Evolutionary conservation across 2,329 filamentous ascomycete genomes (phyloP).

Genomic region (Rhinocladiella mackenziei): DNA sequence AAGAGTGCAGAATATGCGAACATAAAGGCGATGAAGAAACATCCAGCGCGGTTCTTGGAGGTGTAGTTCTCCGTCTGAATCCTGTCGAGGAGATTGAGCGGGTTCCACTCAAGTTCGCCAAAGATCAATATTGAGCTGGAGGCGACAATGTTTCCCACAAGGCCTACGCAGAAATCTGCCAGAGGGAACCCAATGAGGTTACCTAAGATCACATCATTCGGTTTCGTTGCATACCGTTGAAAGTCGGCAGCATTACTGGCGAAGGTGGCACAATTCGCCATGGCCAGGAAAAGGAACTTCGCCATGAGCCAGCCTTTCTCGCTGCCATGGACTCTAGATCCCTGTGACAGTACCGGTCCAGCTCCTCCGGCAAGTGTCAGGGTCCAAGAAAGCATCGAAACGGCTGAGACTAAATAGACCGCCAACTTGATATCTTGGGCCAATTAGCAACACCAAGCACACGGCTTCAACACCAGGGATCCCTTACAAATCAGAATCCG

Average conservation of each 20-base stretch:
- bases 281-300: slow-evolving; percentile 30
- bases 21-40: slow-evolving; percentile 62
- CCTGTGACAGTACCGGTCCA: slow-evolving; percentile 31
- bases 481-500: slow-evolving; percentile 31
- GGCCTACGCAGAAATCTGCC: slow-evolving; percentile 73
- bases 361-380: slow-evolving; percentile 35
- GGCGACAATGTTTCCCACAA: slow-evolving; percentile 76
- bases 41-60: slow-evolving; percentile 65
- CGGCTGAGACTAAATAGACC: slow-evolving; percentile 38
- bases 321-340: slow-evolving; percentile 34
- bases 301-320: slow-evolving; percentile 26
- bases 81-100: slow-evolving; percentile 59
- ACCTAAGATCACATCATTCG: slow-evolving; percentile 41
- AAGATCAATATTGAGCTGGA: slow-evolving; percentile 64
- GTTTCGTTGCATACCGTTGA: slow-evolving; percentile 42
- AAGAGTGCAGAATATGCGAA: slow-evolving; percentile 42
- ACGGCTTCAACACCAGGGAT: not conserved
- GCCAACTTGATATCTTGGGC: slow-evolving; percentile 34
- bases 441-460: not conserved
- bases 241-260: slow-evolving; percentile 33
- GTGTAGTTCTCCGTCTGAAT: slow-evolving; percentile 61
- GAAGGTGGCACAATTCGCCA: slow-evolving; percentile 23
- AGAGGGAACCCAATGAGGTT: slow-evolving; percentile 54
- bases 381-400: slow-evolving; percentile 42
- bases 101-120: slow-evolving; percentile 65